Conservation (phyloP, 768 basidiomycete genomes). For the Boletus edulis region DNA sequence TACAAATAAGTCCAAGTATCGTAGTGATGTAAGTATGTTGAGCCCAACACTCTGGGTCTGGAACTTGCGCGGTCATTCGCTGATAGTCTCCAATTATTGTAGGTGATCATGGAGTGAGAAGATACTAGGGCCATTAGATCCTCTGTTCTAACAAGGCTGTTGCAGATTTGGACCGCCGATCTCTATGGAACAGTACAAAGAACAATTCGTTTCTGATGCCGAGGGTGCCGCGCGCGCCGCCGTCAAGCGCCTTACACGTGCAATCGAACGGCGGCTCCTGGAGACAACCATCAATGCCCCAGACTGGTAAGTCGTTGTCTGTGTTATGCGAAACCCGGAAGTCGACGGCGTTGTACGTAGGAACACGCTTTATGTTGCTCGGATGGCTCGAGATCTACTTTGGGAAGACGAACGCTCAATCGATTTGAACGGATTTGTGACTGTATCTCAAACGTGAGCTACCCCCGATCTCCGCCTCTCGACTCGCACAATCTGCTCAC, state of each 20-base stretch:
- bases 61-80: slow-evolving; percentile 3
- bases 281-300: slow-evolving; percentile 87
- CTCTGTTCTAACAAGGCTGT: slow-evolving; percentile 10
- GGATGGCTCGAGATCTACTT: slow-evolving; percentile 91
- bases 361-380: slow-evolving; percentile 87
- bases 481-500: slow-evolving; percentile 22
- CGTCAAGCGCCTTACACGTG: slow-evolving; percentile 81
- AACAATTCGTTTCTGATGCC: slow-evolving; percentile 68
- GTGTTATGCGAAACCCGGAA: slow-evolving; percentile 11
- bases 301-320: slow-evolving; percentile 69
- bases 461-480: slow-evolving; percentile 19
- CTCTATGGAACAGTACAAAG: slow-evolving; percentile 65
- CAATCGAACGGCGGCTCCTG: slow-evolving; percentile 67
- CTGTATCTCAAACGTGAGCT: slow-evolving; percentile 87
- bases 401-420: slow-evolving; percentile 83
- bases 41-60: slow-evolving; percentile 20
- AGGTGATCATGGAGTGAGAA: slow-evolving; percentile 75
- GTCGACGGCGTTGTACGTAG: slow-evolving; percentile 40
- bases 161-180: slow-evolving; percentile 83
- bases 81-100: slow-evolving; percentile 14
- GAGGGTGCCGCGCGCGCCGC: slow-evolving; percentile 73
- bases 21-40: slow-evolving; percentile 68
- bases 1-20: slow-evolving; percentile 93
- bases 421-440: slow-evolving; percentile 76
- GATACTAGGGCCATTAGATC: background rate